A percentile compares a stretch with the other conserved stretches of the same genome.
phyloP scores from a whole-genome alignment of 1,284 basidiomycete species.

The Heterobasidion parviporum region DNA sequence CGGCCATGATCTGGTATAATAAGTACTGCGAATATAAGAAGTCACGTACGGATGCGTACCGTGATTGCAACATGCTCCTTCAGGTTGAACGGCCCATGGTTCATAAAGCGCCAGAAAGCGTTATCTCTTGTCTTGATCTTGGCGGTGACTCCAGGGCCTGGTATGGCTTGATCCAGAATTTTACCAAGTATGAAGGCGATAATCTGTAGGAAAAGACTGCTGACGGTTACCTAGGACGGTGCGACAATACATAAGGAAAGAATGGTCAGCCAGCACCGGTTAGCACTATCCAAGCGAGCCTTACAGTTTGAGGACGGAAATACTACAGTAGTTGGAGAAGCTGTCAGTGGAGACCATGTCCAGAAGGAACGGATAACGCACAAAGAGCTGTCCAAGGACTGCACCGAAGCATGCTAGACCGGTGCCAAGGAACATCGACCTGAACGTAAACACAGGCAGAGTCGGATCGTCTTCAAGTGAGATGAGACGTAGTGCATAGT shows the following conservation, averaged over 20 bases:
- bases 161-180: conserved; percentile 1
- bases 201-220: not conserved
- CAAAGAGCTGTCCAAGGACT: conserved; percentile 35
- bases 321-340: not conserved
- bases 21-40: not conserved
- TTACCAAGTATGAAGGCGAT: not conserved
- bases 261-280: too few species aligned
- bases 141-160: conserved; percentile 2
- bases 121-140: not conserved
- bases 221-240: conserved; percentile 26
- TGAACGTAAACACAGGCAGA: conserved; percentile 39
- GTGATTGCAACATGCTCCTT: conserved; percentile 54
- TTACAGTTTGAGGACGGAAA: not conserved
- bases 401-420: conserved; percentile 47
- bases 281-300: not conserved
- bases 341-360: not conserved
- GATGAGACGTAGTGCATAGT: conserved; percentile 40
- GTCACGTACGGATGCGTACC: conserved; percentile 8
- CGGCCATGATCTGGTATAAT: not conserved
- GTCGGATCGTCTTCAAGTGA: conserved; percentile 52
- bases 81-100: conserved; percentile 25
- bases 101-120: not conserved
- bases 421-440: conserved; percentile 38
- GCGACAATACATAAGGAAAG: too few species aligned
- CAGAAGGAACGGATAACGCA: not conserved